Evolutionary conservation across 2,329 filamentous ascomycete genomes (phyloP).

Genomic region (Penicillium polonicum): DNA sequence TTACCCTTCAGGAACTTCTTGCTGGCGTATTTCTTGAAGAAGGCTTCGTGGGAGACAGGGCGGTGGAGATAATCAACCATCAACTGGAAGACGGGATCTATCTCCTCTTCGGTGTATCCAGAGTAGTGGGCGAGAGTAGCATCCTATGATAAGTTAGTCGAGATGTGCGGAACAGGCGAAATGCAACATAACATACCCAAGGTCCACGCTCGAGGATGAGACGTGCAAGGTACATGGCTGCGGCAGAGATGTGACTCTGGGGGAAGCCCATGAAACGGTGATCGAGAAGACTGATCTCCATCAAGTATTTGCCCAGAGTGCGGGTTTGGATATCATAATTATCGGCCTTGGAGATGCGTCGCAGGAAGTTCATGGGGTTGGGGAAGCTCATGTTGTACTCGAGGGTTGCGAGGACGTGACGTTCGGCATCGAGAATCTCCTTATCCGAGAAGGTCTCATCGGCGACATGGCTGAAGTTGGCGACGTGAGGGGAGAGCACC

Average conservation of each 20-base stretch:
- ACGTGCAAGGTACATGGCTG: constrained; percentile 91
- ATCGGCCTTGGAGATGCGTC: constrained; percentile 97
- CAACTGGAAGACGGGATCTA: constrained; percentile 84
- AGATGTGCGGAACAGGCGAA: not conserved
- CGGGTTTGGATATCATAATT: constrained; percentile 98
- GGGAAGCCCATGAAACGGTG: constrained; percentile 89
- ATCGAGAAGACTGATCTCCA: constrained; percentile 94
- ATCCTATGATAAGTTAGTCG: constrained; percentile 56
- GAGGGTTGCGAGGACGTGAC: constrained; percentile 84
- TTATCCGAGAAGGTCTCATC: constrained; percentile 94
- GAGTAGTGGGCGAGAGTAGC: constrained; percentile 84
- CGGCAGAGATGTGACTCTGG: constrained; percentile 86
- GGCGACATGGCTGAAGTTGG: constrained; percentile 95
- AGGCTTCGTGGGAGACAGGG: constrained; percentile 89
- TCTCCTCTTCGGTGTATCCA: constrained; percentile 89
- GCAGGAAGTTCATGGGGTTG: constrained; percentile 99
- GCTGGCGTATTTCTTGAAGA: constrained; percentile 99
- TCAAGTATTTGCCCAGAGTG: constrained; percentile 94
- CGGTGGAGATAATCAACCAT: constrained; percentile 96
- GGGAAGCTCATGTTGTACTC: constrained; percentile 98
- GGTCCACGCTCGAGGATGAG: constrained; percentile 85
- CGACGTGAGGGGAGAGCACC: constrained; percentile 91
- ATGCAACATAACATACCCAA: constrained; percentile 66
- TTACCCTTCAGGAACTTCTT: constrained; percentile 99
- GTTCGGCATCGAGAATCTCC: constrained; percentile 95